These are phyloP conservation scores for Aspergillus felis DNA, from an alignment of 2,329 filamentous ascomycete species.

Conservation along the genomic window DNA sequence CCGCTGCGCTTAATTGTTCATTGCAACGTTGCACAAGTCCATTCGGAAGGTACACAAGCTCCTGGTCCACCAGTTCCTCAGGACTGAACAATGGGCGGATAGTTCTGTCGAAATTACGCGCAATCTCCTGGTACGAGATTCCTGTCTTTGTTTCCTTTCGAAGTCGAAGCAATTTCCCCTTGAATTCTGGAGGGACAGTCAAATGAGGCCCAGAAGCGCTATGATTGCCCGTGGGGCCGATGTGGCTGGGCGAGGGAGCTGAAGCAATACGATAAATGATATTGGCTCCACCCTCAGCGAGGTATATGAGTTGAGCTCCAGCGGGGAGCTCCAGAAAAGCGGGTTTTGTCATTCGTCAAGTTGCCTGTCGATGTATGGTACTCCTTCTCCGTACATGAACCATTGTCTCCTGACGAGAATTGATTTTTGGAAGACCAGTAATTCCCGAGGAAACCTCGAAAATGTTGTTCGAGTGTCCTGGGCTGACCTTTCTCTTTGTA, in stretches of 20 bases:
- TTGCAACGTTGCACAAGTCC: slow-evolving; percentile 50
- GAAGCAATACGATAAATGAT: slow-evolving; percentile 63
- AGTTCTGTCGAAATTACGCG: slow-evolving; percentile 34
- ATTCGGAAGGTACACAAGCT: slow-evolving; percentile 48
- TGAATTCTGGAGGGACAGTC: slow-evolving; percentile 18
- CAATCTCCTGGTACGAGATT: slow-evolving; percentile 49
- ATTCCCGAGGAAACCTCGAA: background rate
- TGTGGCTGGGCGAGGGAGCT: slow-evolving; percentile 25
- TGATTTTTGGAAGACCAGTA: background rate
- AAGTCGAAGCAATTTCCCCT: slow-evolving; percentile 56
- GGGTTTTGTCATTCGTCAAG: slow-evolving; percentile 30
- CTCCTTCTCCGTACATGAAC: slow-evolving; percentile 10
- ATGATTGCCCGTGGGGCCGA: slow-evolving; percentile 20
- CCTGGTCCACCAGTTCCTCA: slow-evolving; percentile 55
- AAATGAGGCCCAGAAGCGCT: slow-evolving; percentile 11
- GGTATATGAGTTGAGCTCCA: slow-evolving; percentile 40
- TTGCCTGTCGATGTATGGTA: slow-evolving; percentile 10
- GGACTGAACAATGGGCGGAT: slow-evolving; percentile 55
- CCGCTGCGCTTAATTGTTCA: slow-evolving; percentile 48
- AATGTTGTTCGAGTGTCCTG: background rate
- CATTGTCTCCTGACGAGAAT: slow-evolving; percentile 13
- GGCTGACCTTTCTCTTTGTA: background rate
- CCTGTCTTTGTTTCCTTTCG: slow-evolving; percentile 55
- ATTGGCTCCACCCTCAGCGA: slow-evolving; percentile 72
- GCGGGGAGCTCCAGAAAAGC: slow-evolving; percentile 32